Evolutionary conservation across 169 alveolate genomes (phyloP).

Genomic region (Eimeria falciformis): DNA sequence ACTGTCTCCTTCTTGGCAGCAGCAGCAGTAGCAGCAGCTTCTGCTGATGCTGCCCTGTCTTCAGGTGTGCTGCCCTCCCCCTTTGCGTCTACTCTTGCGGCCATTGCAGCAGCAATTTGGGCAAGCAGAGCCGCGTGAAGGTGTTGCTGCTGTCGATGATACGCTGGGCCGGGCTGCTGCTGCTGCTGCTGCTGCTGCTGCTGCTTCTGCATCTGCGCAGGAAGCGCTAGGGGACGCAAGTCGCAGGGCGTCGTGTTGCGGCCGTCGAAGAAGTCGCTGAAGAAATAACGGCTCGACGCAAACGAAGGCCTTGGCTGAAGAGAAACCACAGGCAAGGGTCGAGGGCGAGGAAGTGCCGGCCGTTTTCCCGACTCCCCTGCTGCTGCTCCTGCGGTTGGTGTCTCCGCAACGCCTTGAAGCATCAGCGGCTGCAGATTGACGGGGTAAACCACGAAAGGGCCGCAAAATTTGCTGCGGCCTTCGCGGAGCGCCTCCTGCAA

Average conservation of each 20-base stretch:
- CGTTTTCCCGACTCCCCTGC: not conserved
- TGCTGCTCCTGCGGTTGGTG: not conserved
- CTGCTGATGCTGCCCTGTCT: conserved; percentile 18
- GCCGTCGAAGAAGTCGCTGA: conserved; percentile 14
- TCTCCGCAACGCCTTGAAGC: not conserved
- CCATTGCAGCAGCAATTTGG: conserved; percentile 30
- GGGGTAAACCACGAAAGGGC: conserved; percentile 47
- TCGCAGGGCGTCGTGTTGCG: conserved; percentile 31
- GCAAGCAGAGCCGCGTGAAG: conserved; percentile 45
- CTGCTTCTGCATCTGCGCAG: conserved; percentile 30
- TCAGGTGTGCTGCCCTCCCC: not conserved
- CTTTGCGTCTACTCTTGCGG: conserved; percentile 4
- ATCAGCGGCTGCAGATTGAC: conserved; percentile 25
- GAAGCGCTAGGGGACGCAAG: conserved; percentile 16
- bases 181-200: conserved; percentile 41
- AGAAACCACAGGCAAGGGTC: conserved; percentile 23
- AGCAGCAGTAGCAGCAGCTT: conserved; percentile 28
- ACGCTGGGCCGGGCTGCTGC: not conserved
- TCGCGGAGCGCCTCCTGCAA: conserved; percentile 31
- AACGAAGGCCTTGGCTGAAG: not conserved
- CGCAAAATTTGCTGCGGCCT: conserved; percentile 43
- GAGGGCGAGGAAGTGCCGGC: not conserved
- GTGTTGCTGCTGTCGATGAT: conserved; percentile 18
- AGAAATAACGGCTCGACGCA: conserved; percentile 16
- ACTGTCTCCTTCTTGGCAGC: conserved; percentile 11